Base-by-base conservation (phyloP, 2,329 filamentous ascomycete species). In the Colletotrichum caudatum region DNA sequence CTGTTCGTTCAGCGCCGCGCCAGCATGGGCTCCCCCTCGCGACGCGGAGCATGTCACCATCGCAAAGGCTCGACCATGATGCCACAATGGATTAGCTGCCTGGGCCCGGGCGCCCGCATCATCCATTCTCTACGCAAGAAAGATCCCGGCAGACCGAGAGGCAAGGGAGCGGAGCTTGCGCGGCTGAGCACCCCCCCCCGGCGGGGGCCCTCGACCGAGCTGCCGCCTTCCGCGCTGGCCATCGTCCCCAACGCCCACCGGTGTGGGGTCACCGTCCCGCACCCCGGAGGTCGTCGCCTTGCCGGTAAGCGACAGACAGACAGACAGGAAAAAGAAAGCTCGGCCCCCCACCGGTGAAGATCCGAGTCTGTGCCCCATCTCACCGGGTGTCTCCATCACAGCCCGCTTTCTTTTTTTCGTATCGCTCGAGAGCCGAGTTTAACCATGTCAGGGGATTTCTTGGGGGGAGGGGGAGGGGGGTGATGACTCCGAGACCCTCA, bases 341-440 rank as follows among this genome's bases (percentile, higher is more conserved):
- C 53, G 66, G 46, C 33, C 66, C 44, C 44, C 44, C 66, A 65
- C 46, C 66, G 66, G 54, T 69, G 61, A 58, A 69, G 54, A 50
- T 29, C 18, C n/a, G 29, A 51, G 51, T 51, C 66, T 46, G 44
- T 37, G 61, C 66, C 23, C 39, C 35, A 26, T 18, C 60, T 53
- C 61, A 58, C 60, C 41, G 51, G 37, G 48, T 26, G 39, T 61
- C 50, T 54, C 39, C 46, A 33, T 51, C 51, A 37, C 12, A 64
- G 7, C 5, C 12, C 48, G 14, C 41, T 48, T 69, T 37, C 62
- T 54, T 53, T 54, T 53, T 35, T 29, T 48, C 51, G 29, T 48
- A 16, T 8, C 20, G 18, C 26, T 46, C 29, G 37, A 63, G 20
- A 64, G 11, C 59, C 53, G 41, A 48, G 53, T 48, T 62, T 29